Conservation (phyloP, 139 green algal species). For the Ettlia oleoabundans region DNA sequence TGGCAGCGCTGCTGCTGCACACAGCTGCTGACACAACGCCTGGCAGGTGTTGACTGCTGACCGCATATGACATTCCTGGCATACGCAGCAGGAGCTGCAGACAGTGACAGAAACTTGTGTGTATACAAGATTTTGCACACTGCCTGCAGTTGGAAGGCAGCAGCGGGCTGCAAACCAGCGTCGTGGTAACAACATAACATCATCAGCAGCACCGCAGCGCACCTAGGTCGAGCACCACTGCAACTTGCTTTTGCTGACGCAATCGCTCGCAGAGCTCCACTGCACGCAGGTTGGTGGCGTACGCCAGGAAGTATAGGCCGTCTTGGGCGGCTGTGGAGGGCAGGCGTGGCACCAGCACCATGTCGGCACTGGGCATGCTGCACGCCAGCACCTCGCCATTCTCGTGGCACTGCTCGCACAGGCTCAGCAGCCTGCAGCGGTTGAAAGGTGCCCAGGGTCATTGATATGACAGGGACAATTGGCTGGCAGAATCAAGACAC, state of each 20-base stretch:
- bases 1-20: no score
- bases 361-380: constrained; percentile 25
- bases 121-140: no score
- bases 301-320: constrained; percentile 48
- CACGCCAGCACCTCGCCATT: constrained; percentile 36
- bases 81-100: no score
- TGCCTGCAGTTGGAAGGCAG: no score
- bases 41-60: no score
- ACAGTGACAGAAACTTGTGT: no score
- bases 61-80: no score
- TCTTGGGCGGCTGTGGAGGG: constrained; percentile 35
- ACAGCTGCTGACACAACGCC: no score
- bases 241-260: constrained; percentile 20
- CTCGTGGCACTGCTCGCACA: constrained; percentile 40
- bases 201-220: background rate
- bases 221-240: constrained; percentile 31
- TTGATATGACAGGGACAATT: no score
- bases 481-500: no score
- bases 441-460: no score
- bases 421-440: constrained; percentile 43
- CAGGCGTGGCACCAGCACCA: constrained; percentile 47
- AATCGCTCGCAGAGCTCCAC: constrained; percentile 51
- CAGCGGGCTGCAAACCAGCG: no score
- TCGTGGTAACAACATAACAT: background rate
- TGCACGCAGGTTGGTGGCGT: constrained; percentile 46